phyloP scores from a whole-genome alignment of 2,329 filamentous ascomycete species.

The Cladosporium sp. region DNA sequence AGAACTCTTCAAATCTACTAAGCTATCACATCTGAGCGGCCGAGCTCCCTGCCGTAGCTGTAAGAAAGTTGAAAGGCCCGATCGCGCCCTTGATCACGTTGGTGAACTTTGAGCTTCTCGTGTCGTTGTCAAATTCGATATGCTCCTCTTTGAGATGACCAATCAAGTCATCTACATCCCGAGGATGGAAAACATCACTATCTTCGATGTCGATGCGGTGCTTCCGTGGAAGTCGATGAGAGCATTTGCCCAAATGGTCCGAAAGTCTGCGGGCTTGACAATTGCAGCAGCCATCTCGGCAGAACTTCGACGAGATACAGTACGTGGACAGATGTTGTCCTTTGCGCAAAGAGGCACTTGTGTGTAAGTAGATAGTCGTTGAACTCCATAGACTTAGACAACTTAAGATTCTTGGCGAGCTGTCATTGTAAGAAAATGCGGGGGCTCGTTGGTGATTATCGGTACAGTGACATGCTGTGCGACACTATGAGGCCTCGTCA shows the following conservation, averaged over 20 bases:
- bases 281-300: background rate
- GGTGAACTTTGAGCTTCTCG: background rate
- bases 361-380: too few species aligned
- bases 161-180: background rate
- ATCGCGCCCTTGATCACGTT: background rate
- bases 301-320: too few species aligned
- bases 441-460: too few species aligned
- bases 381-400: too few species aligned
- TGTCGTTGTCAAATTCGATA: background rate
- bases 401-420: too few species aligned
- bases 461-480: too few species aligned
- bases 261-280: background rate
- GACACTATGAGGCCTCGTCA: too few species aligned
- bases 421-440: too few species aligned
- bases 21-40: background rate
- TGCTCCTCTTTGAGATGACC: background rate
- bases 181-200: background rate
- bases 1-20: background rate
- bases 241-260: background rate
- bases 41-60: background rate
- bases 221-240: background rate
- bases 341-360: too few species aligned
- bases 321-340: too few species aligned
- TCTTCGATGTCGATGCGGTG: background rate
- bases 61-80: background rate